Conservation (phyloP, 345 rosid genomes). For the Eucalyptus viminalis region DNA sequence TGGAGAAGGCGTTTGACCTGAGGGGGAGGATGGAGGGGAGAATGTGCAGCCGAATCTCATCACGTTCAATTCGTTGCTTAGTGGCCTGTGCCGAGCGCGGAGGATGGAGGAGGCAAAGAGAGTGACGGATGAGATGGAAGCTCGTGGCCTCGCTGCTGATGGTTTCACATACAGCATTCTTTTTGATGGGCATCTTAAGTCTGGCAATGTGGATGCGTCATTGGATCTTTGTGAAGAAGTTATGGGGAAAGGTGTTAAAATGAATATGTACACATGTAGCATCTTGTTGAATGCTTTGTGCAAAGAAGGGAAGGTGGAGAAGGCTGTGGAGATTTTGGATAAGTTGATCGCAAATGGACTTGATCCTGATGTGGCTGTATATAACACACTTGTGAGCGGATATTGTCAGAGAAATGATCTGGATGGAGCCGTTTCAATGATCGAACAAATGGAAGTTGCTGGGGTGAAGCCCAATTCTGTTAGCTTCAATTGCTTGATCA, state of each 20-base stretch:
- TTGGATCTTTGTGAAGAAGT: conserved; percentile 32
- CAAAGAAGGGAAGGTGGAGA: conserved; percentile 45
- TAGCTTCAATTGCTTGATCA: conserved; percentile 53
- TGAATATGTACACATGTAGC: conserved; percentile 38
- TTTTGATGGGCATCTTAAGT: conserved; percentile 37
- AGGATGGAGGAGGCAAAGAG: conserved; percentile 49
- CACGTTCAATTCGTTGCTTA: conserved; percentile 58
- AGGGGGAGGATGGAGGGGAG: conserved; percentile 45
- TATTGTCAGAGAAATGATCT: conserved; percentile 46
- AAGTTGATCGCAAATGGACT: conserved; percentile 33
- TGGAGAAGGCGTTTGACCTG: conserved; percentile 27
- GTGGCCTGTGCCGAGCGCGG: conserved; percentile 42
- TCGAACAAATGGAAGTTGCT: conserved; percentile 42
- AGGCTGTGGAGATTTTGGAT: conserved; percentile 49
- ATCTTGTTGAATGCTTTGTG: conserved; percentile 58
- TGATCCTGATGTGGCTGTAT: conserved; percentile 35
- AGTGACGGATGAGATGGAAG: conserved; percentile 52
- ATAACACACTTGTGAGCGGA: conserved; percentile 53
- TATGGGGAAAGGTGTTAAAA: conserved; percentile 22
- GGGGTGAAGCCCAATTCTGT: conserved; percentile 45
- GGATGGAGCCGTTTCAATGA: conserved; percentile 25
- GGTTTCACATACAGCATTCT: conserved; percentile 44
- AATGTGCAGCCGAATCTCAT: conserved; percentile 42
- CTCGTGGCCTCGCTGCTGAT: conserved; percentile 51
- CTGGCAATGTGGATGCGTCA: conserved; percentile 23